Evolutionary conservation across 192 early-diverging fungal genomes (phyloP).

Genomic region (Mortierella antarctica): DNA sequence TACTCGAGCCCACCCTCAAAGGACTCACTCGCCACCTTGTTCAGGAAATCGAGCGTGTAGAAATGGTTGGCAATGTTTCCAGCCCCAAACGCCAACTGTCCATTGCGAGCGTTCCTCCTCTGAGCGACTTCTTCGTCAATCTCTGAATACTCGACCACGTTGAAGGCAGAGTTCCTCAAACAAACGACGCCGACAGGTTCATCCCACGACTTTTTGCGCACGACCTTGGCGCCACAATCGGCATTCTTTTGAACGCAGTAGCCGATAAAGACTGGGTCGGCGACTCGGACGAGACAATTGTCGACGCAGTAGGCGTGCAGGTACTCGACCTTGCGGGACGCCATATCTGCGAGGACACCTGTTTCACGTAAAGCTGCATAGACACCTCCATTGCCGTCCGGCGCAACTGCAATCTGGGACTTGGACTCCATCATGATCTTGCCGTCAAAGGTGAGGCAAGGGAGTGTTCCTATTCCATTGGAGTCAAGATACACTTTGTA

Average conservation of each 20-base stretch:
- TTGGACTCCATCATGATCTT: constrained; percentile 92
- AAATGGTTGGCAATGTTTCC: constrained; percentile 99
- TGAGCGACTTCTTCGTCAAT: constrained; percentile 80
- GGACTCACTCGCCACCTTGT: constrained; percentile 72
- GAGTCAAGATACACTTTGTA: neutral
- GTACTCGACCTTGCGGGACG: constrained; percentile 84
- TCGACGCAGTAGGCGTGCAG: constrained; percentile 98
- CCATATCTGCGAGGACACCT: constrained; percentile 85
- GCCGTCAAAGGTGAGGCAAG: constrained; percentile 92
- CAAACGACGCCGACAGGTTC: constrained; percentile 98
- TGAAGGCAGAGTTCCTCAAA: constrained; percentile 81
- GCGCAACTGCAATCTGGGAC: constrained; percentile 81
- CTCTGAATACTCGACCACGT: constrained; percentile 98
- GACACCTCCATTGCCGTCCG: constrained; percentile 95
- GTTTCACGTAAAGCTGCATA: constrained; percentile 91
- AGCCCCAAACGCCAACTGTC: constrained; percentile 85
- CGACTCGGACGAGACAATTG: constrained; percentile 96
- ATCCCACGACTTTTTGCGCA: constrained; percentile 86
- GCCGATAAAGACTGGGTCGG: constrained; percentile 96
- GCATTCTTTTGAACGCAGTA: constrained; percentile 90
- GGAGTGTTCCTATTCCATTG: constrained; percentile 75
- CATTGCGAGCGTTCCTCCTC: constrained; percentile 72
- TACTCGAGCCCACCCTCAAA: constrained; percentile 91
- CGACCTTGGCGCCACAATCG: constrained; percentile 95
- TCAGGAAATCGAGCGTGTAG: constrained; percentile 92